These are phyloP conservation scores for Salvia rosmarinus DNA, from an alignment of 257 asterid species.

Conservation along the genomic window DNA sequence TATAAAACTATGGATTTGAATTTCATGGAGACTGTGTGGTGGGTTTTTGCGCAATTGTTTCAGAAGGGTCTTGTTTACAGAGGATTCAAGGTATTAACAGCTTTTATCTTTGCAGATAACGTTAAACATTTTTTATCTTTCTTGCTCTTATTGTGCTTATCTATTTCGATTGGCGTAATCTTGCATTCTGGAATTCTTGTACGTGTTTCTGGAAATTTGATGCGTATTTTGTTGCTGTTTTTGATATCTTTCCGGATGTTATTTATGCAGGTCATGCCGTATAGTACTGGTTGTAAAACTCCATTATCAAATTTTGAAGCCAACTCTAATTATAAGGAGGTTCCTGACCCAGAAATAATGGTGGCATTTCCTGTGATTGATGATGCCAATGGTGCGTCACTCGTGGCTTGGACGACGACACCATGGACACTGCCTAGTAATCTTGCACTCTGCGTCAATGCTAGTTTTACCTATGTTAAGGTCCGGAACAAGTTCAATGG, in stretches of 20 bases:
- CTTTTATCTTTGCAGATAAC: neutral
- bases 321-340: conserved; percentile 84
- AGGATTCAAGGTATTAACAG: conserved; percentile 78
- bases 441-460: conserved; percentile 94
- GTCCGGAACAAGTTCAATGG: conserved; percentile 81
- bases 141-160: neutral
- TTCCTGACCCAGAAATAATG: conserved; percentile 93
- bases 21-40: conserved; percentile 95
- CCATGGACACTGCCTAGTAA: conserved; percentile 99
- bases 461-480: conserved; percentile 69
- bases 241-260: conserved; percentile 9
- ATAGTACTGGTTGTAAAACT: conserved; percentile 96
- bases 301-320: conserved; percentile 95
- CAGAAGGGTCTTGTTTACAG: conserved; percentile 80
- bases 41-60: conserved; percentile 81
- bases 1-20: conserved; percentile 96
- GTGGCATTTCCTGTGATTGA: conserved; percentile 79
- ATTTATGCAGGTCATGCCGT: conserved; percentile 87
- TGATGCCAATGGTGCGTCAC: conserved; percentile 74
- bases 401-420: conserved; percentile 98
- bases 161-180: neutral
- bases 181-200: conserved; percentile 5
- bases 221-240: conserved; percentile 14
- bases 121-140: neutral
- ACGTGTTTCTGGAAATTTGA: neutral